Base-by-base conservation (phyloP, 345 rosid genomes). In the Pugionium dolabratum region DNA sequence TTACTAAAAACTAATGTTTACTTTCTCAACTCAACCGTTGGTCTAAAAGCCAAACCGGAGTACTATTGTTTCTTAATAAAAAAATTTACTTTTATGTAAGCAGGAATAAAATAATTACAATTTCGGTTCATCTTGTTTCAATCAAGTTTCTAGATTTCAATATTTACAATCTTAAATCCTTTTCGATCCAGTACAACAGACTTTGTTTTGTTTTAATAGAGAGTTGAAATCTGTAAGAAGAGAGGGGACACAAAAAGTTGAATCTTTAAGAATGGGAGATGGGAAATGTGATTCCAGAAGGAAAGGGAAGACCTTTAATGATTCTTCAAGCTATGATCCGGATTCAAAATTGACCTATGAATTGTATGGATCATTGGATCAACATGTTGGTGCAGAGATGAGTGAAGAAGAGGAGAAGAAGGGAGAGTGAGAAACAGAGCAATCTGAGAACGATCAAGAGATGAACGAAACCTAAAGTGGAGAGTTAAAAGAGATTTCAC, bases 281-380 rank as follows among this genome's bases (percentile, higher is more conserved):
- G 64, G 60, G 58, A 73, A 54, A 67, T 73, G 72, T 68, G 77
- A 73, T 60, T 67, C 67, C 51, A 60, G 77, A 73, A 73, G 77
- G 59, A 55, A 66, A 67, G 73, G 61, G 3, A 41, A 54, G 46
- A 34, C 6, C 25, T 73, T 39, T 54, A 69, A 73, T 40, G 72
- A 73, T 54, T 73, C 77, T 60, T 73, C 77, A 9, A 60, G 69
- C 3, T 73, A 73, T 41, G 72, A 73, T 46, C 72, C 57, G 18
- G 68, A 67, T 54, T 26, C 68, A 29, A 54, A 59, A 28, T 67
- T 63, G 11, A 36, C 42, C 8, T 62, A 3, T 40, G 78, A 74
- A 34, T 8, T 67, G 69, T 8, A 0, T 54, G 73, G 69, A 61
- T 1, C 51, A 66, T 43, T 18, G 18, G 18, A 18, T 18, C 18